Evolutionary conservation across 441 rosid genomes (phyloP).

Genomic region (Populus tomentosa): DNA sequence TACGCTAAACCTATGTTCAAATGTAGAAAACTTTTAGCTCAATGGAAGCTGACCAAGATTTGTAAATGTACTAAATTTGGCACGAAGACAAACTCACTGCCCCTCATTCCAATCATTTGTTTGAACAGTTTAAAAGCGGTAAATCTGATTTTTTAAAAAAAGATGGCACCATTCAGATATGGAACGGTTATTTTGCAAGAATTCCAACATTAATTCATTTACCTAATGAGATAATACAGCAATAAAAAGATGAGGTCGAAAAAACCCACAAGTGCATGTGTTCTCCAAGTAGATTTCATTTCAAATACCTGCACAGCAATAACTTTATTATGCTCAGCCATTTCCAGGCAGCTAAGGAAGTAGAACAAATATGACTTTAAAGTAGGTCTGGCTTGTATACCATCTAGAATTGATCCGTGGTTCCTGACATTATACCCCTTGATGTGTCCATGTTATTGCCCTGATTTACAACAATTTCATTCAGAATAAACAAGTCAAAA

Average conservation of each 20-base stretch:
- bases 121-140: neutral
- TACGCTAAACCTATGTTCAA: neutral
- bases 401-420: conserved; percentile 80
- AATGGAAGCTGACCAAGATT: neutral
- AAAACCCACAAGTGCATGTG: conserved; percentile 50
- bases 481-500: conserved; percentile 6
- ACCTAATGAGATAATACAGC: conserved; percentile 66
- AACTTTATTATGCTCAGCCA: conserved; percentile 6
- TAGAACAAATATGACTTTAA: neutral
- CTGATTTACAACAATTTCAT: conserved; percentile 31
- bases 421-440: conserved; percentile 80
- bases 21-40: neutral
- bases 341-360: conserved; percentile 9
- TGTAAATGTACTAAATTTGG: neutral
- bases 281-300: conserved; percentile 68
- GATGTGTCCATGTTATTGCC: conserved; percentile 81
- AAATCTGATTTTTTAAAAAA: neutral
- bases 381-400: conserved; percentile 29
- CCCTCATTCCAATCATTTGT: too few relatives aligned
- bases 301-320: conserved; percentile 63
- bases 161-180: neutral
- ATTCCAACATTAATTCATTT: conserved; percentile 7
- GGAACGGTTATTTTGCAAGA: neutral
- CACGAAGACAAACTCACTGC: neutral
- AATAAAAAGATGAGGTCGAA: conserved; percentile 51